Base-by-base conservation (phyloP, 768 basidiomycete species). In the Phaeolepiota aurea region DNA sequence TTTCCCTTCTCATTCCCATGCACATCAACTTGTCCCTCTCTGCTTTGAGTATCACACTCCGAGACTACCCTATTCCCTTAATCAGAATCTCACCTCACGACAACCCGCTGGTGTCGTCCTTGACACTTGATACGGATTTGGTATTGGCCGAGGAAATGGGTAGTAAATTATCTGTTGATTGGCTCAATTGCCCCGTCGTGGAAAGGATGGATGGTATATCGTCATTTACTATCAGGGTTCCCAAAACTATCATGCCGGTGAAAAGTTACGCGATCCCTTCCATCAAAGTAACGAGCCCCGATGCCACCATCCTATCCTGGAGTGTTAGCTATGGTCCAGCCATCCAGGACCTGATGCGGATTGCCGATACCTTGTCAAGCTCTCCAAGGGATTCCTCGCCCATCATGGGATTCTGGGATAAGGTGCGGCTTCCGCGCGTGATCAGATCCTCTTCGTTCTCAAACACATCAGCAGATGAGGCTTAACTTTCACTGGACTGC, bases 211-310 rank as follows among this genome's bases (percentile, higher is more conserved):
- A 64, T 20, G 75, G 71, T 4, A 66, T 74, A 20, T 58, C 64
- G 1, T 68, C 74, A 3, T 71, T 92, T 35, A 65, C 64, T 18
- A 59, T 92, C 30, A 47, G 61, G 31, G 70, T 94, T 22, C 89
- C 91, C 1, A 96, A 93, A 59, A 93, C 91, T 0, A 82, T 90
- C 43, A 94, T 92, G 87, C 86, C 93, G 0, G 85, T 93, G 51
- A 98, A 98, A 62, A 87, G 83, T 5, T 96, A 93, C 52, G 86
- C 87, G 1, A 71, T 74, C 33, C 88, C 91, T 2, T 59, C 64
- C 10, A 72, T 97, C 48, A 69, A 71, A 14, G 72, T 96, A 36
- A 63, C 67, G n/a, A 77, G 83, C 3, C 61, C 72, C 15, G 68
- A 65, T 21, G 70, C 80, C 3, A 87, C 89, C 0, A 74, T 80